These are phyloP conservation scores for Sporothrix dimorphospora DNA, from an alignment of 2,329 filamentous ascomycete species.

Conservation along the genomic window DNA sequence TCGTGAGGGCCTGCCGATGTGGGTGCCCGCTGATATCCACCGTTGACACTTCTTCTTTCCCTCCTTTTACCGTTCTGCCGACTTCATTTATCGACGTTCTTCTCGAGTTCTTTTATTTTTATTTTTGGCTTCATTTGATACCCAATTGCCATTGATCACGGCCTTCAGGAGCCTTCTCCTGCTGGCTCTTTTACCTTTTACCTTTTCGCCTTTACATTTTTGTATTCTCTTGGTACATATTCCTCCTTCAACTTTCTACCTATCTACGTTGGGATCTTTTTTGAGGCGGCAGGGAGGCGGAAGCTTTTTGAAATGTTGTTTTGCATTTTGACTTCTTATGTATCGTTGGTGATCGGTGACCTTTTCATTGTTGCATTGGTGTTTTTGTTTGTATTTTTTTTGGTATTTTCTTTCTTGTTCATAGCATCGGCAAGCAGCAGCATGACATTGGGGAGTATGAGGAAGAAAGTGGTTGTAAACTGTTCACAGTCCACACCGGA, in stretches of 20 bases:
- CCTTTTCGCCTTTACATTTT: background rate
- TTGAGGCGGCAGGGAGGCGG: background rate
- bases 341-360: background rate
- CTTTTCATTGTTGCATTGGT: conserved; percentile 13
- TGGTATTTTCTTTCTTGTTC: background rate
- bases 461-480: background rate
- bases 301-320: background rate
- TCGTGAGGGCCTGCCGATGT: too few relatives aligned
- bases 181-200: background rate
- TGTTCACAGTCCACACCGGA: background rate
- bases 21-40: too few relatives aligned
- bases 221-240: conserved; percentile 31
- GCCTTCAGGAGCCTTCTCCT: conserved; percentile 26
- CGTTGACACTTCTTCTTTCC: background rate
- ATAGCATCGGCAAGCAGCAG: conserved; percentile 21
- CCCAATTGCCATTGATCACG: conserved; percentile 28
- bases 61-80: background rate
- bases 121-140: conserved; percentile 28
- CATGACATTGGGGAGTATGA: conserved; percentile 8
- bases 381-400: background rate
- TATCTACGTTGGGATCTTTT: background rate
- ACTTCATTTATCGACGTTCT: background rate
- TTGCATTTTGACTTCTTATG: conserved; percentile 15
- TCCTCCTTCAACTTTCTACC: background rate
- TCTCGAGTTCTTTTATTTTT: background rate